phyloP scores from a whole-genome alignment of 169 alveolate genomes.

The Besnoitia besnoiti region DNA sequence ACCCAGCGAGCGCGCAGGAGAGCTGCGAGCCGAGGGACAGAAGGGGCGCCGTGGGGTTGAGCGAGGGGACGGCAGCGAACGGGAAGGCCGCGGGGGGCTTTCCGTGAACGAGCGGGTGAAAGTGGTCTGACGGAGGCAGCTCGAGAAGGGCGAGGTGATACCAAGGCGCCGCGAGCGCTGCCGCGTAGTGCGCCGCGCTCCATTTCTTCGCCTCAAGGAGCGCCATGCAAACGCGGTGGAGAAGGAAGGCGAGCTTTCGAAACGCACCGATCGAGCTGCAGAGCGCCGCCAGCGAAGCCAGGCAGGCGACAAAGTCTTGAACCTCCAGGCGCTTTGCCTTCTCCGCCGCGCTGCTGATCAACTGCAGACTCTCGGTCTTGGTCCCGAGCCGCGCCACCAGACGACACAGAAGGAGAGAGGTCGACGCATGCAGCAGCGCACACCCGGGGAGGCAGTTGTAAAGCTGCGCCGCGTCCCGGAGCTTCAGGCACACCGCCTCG shows the following conservation, averaged over 20 bases:
- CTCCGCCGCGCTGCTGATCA: conserved; percentile 39
- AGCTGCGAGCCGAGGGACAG: not conserved
- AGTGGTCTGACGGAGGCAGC: conserved; percentile 39
- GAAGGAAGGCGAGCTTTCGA: conserved; percentile 41
- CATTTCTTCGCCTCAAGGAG: conserved; percentile 31
- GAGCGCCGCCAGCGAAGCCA: conserved; percentile 44
- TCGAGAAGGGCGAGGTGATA: conserved; percentile 42
- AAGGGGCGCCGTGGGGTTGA: not conserved
- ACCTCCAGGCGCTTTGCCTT: conserved; percentile 46
- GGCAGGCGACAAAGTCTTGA: conserved; percentile 33
- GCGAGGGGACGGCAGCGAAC: not conserved
- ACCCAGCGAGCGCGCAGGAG: not conserved
- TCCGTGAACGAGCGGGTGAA: conserved; percentile 39
- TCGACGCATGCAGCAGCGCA: conserved; percentile 39
- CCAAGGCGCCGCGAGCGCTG: conserved; percentile 48
- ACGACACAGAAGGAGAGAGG: conserved; percentile 29
- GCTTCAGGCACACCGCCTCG: conserved; percentile 31
- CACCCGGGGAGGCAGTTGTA: conserved; percentile 49
- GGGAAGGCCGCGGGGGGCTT: not conserved
- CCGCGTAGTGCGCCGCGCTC: conserved; percentile 49
- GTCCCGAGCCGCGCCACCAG: conserved; percentile 4
- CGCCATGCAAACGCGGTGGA: conserved; percentile 55
- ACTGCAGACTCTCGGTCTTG: conserved; percentile 39
- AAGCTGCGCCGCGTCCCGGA: conserved; percentile 45
- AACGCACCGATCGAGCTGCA: conserved; percentile 48